A percentile compares a stretch with the other conserved stretches of the same genome.
Conservation (phyloP, 2,329 filamentous ascomycete genomes). For the Botrytis deweyae region DNA sequence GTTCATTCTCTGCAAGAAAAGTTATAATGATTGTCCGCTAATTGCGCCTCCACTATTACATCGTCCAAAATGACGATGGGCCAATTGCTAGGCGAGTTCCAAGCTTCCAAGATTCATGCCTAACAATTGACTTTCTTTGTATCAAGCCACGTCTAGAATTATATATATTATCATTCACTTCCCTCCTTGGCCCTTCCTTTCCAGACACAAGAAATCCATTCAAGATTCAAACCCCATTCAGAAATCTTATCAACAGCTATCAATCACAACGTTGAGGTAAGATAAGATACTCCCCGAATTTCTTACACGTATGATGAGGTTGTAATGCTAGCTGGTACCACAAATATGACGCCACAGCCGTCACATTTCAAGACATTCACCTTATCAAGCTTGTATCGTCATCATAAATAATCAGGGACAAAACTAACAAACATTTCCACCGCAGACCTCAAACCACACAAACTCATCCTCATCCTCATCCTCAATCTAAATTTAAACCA, state of each 20-base stretch:
- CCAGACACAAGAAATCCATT: background rate
- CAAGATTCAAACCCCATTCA: background rate
- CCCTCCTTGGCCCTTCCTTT: background rate
- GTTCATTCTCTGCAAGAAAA: background rate
- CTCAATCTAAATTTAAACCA: background rate
- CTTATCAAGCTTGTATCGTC: background rate
- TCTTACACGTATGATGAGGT: background rate
- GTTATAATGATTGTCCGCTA: background rate
- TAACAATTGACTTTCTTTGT: slow-evolving; percentile 12
- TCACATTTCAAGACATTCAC: background rate
- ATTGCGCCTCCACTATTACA: slow-evolving; percentile 20
- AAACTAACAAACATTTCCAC: background rate
- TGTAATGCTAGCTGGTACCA: background rate
- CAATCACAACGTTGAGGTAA: background rate
- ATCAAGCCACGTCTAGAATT: slow-evolving; percentile 14
- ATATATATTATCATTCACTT: slow-evolving; percentile 16
- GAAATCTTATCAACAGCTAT: background rate
- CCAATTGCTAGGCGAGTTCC: slow-evolving; percentile 12
- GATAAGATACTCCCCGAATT: background rate
- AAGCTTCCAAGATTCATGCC: slow-evolving; percentile 21
- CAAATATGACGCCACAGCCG: slow-evolving; percentile 7
- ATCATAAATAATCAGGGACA: background rate
- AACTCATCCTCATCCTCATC: background rate
- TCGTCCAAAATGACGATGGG: background rate
- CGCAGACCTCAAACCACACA: background rate